Evolutionary conservation across 441 rosid species (phyloP), one percentile per base, ranked within the genome.

Genomic region (Adansonia rubrostipa): DNA sequence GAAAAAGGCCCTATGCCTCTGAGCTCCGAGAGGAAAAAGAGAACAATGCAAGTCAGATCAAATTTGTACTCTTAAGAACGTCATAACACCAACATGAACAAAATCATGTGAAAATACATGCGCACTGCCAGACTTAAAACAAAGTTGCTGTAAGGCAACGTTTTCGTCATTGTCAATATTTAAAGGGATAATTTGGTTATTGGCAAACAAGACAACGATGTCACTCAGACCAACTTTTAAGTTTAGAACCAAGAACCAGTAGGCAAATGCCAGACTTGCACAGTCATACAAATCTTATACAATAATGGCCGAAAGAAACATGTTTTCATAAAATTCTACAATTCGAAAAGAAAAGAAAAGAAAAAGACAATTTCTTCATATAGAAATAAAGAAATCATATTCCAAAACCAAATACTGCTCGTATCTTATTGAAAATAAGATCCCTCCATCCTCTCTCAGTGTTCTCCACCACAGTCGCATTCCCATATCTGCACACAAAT

Each of bases 401-500:
- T 82, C 97, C 97, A 85, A 93, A 96, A 76, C 97, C 97, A 70
- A 96, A 93, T 73, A 91, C 93, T 13, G 98, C 97, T 4, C 98
- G 88, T 77, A 96, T 91, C 90, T 82, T 94, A 33, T 92, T 88
- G 86, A 96, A 90, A 58, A 94, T 96, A 65, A 90, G 95, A 81
- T 94, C 97, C 76, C 97, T 84, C 99, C 99, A 96, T 79, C 99
- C 98, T 85, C 97, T 89, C 89, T 96, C 97, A 0, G 99, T 96
- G 86, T 94, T 96, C 81, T 96, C 99, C 85, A 83, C 97, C 79
- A 96, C 98, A 45, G 98, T 96, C 0, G 95, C 89, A 84, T 96
- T 96, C 54, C 98, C 99, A 77, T 92, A 94, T 82, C 99, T 96
- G 88, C 91, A 86, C 54, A 75, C 8, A 48, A 80, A 50, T 50